phyloP scores from a whole-genome alignment of 768 basidiomycete species.

The Termitomyces sp. region DNA sequence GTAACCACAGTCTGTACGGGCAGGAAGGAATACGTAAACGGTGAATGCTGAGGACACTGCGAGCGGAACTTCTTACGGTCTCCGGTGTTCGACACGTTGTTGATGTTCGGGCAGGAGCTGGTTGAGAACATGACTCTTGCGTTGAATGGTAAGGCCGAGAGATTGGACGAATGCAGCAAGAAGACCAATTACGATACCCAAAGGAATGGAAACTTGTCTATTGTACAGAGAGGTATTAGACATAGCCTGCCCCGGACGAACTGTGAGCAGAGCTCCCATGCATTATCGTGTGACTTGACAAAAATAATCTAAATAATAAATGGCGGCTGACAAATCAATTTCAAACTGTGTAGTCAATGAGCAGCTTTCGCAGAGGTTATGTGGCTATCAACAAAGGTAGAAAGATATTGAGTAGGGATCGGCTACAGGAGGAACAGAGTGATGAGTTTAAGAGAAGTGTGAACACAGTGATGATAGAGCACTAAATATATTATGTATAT shows the following conservation, averaged over 20 bases:
- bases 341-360: no score
- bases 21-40: background rate
- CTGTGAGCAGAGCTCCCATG: no score
- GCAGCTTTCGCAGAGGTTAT: no score
- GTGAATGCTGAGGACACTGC: background rate
- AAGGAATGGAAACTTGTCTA: slow-evolving; percentile 39
- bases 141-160: slow-evolving; percentile 86
- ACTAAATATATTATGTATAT: no score
- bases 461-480: no score
- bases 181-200: slow-evolving; percentile 59
- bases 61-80: slow-evolving; percentile 54
- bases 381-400: no score
- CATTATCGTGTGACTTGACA: background rate
- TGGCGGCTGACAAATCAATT: no score
- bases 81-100: slow-evolving; percentile 65
- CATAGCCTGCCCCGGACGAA: slow-evolving; percentile 1
- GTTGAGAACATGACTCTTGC: slow-evolving; percentile 88
- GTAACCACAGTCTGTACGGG: slow-evolving; percentile 68
- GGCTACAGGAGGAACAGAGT: no score
- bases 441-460: no score
- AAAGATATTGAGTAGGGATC: no score
- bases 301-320: background rate
- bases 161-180: slow-evolving; percentile 87
- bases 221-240: slow-evolving; percentile 10
- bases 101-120: slow-evolving; percentile 60